Base-by-base conservation (phyloP, 495 filamentous ascomycete genomes). In the Rostrohypoxylon terebratum region DNA sequence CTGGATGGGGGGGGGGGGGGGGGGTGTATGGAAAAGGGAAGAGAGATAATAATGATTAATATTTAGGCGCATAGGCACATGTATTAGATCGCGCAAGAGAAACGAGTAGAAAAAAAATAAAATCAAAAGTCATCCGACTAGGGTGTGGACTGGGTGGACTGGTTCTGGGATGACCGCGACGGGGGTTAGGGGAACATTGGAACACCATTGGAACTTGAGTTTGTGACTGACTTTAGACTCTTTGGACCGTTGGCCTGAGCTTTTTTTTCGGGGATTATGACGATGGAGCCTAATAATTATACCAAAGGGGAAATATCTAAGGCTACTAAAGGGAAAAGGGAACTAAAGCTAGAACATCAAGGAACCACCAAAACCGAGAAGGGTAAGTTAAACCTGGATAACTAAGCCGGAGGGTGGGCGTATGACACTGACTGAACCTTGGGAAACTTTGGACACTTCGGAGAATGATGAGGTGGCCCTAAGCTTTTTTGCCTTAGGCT, bases 211-310 rank as follows among this genome's bases (percentile, higher is more conserved):
- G 23, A 63, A 55, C 33, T 50, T 28, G 28, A 28, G 28, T 28
- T 28, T 28, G 28, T 28, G 28, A 28, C 28, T 28, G 28, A 28
- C 28, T 28, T 28, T 48, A 54, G 40, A n/a, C 38, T 42, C 38
- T 42, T 60, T 48, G 59, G 40, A n/a, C 38, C n/a, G 9, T 20
- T 63, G 74, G 72, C 50, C 71, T 50, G 45, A 74, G 62, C 66
- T 59, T 59, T 69, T 59, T 69, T 36, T 45, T 45, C 42, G 42
- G 42, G 62, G 66, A 61, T 57, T 31, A 68, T 69, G 54, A 64
- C 42, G 61, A 73, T 69, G 71, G 71, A 54, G 66, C 71, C 71
- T 69, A 66, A 66, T 61, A 59, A 70, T 70, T 59, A 55, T 59
- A 59, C 68, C 61, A 62, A 63, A 69, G 66, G 64, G 40, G 44